These are phyloP conservation scores for Leonotis leonurus DNA, from an alignment of 257 asterid species.

Conservation along the genomic window DNA sequence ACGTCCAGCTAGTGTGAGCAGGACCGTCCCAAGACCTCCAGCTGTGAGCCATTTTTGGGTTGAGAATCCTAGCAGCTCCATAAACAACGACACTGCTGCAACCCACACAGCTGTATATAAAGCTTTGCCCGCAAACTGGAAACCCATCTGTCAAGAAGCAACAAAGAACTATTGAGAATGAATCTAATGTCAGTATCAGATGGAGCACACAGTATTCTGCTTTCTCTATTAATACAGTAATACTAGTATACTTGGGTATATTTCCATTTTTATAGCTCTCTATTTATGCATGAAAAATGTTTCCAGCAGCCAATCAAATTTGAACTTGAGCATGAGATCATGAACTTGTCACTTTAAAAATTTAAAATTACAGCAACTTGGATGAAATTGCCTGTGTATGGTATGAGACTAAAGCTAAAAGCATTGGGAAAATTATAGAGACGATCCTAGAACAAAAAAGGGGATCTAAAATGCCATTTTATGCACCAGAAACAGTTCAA, in stretches of 20 bases:
- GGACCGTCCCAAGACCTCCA: constrained; percentile 97
- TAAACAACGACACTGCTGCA: constrained; percentile 87
- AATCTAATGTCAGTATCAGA: constrained; percentile 4
- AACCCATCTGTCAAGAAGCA: constrained; percentile 73
- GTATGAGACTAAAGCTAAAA: constrained; percentile 4
- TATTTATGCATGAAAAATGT: not conserved
- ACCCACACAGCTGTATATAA: constrained; percentile 93
- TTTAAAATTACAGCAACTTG: not conserved
- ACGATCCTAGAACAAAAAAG: not conserved
- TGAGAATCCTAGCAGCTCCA: constrained; percentile 98
- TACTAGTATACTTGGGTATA: not conserved
- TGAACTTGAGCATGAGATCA: not conserved
- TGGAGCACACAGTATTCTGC: constrained; percentile 3
- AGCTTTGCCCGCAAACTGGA: constrained; percentile 93
- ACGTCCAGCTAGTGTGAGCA: constrained; percentile 99
- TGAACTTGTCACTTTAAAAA: not conserved
- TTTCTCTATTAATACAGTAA: too few relatives aligned
- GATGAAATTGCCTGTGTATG: not conserved
- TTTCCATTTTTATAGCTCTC: not conserved
- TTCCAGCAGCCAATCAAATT: constrained; percentile 2
- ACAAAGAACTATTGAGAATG: constrained; percentile 3
- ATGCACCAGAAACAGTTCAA: not conserved
- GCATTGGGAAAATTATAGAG: not conserved
- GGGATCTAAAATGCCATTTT: not conserved
- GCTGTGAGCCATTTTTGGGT: constrained; percentile 98